Base-by-base conservation (phyloP, 139 green algal species). In the Dunaliella primolecta region DNA sequence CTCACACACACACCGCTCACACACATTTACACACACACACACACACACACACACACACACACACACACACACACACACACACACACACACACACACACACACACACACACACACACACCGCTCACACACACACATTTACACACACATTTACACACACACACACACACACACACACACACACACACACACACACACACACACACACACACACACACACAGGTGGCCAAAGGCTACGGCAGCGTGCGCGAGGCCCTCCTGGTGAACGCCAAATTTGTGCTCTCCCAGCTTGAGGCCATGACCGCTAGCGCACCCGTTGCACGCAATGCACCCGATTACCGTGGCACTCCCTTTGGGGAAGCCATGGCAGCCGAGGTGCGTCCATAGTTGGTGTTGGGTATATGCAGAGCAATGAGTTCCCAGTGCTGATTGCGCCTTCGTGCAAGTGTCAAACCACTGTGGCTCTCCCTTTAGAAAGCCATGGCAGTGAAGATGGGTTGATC, bases 261-360 rank as follows among this genome's bases (percentile, higher is more conserved):
- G 36, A 95, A 95, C 74, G 23, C 90, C 36, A 91, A 86, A 36
- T 97, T 98, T 70, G 38, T 98, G 37, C 74, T 95, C 32, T 77
- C 35, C 1, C 93, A 98, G 81, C 85, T 97, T 71, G 46, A 32
- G 0, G 80, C 64, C 34, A 85, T 88, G 36, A 71, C 71, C 3
- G 74, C 29, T 35, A 32, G 25, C 74, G 78, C 72, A 11, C 57
- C 89, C 46, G 80, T 82, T 30, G 56, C 76, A 35, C 36, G 56
- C 33, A n/a, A 36, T 25, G 75, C 38, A 33, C 64, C 38, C 23
- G 75, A 84, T 11, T 74, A 36, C 33, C n/a, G 24, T 3, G 32
- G 31, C 35, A 75, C 37, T 33, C 78, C 78, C 11, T 92, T 92
- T 74, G 89, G 78, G 21, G 32, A 31, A 15, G 88, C 86, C 25